Evolutionary conservation across 2,329 filamentous ascomycete genomes (phyloP).

Genomic region (Phialophora chinensis): DNA sequence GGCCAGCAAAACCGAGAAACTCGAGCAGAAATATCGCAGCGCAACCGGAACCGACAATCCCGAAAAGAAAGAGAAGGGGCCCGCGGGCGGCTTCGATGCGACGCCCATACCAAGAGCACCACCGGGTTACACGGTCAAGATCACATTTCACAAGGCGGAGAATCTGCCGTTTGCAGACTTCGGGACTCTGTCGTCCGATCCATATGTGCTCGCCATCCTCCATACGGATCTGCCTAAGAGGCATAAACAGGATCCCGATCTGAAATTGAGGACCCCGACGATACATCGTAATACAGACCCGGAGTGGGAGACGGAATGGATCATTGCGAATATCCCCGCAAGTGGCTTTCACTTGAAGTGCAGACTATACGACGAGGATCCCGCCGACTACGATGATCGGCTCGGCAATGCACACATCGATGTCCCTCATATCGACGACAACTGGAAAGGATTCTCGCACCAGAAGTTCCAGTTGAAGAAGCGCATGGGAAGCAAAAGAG

Average conservation of each 20-base stretch:
- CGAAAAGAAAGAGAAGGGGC: constrained; percentile 47
- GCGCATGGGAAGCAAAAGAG: constrained; percentile 83
- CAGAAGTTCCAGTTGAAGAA: constrained; percentile 77
- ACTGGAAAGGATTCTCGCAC: constrained; percentile 72
- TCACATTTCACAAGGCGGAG: constrained; percentile 80
- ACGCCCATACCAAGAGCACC: constrained; percentile 77
- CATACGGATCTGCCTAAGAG: constrained; percentile 71
- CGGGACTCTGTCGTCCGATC: constrained; percentile 77
- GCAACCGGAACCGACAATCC: constrained; percentile 48
- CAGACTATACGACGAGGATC: constrained; percentile 88
- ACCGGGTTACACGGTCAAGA: constrained; percentile 80
- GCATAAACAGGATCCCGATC: constrained; percentile 83
- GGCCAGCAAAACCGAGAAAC: constrained; percentile 48
- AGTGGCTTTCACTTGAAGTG: constrained; percentile 85
- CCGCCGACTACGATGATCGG: constrained; percentile 81
- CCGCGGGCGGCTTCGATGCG: constrained; percentile 77
- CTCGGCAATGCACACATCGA: constrained; percentile 82
- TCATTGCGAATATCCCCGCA: constrained; percentile 82
- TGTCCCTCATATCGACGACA: constrained; percentile 64
- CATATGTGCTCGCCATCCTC: constrained; percentile 79
- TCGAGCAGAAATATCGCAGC: constrained; percentile 46
- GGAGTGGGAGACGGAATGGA: constrained; percentile 83
- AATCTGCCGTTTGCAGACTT: constrained; percentile 86
- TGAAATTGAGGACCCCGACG: constrained; percentile 77
- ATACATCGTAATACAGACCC: constrained; percentile 74